Evolutionary conservation across 1,139 yeast species (phyloP), one percentile per base, ranked within the genome.

Genomic region (Debaryomycetaceae sp.): DNA sequence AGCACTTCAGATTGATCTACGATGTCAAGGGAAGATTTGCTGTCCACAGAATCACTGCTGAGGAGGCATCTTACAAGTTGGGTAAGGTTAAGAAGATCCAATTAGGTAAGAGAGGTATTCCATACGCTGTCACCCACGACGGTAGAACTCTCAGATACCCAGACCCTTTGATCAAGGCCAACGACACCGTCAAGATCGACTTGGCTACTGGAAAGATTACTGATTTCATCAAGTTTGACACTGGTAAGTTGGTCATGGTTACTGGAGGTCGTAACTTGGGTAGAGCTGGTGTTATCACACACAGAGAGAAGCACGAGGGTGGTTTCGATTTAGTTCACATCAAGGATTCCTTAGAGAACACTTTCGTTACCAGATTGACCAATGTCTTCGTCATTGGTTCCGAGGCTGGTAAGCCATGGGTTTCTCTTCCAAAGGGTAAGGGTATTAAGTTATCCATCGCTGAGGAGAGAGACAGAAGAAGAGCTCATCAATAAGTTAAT

Each of bases 201-300:
- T 81, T 91, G 70, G 96, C 93, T 62, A 76, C 97, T 60, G 97
- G 97, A 75, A 91, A 91, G 83, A 84, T 89, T 70, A 75, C 87
- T 55, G 95, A 89, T 62, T 88, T 76, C 80, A 83, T 91, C 79
- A 88, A 89, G 79, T 91, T 91, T 72, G 97, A 89, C 74, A 82
- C 93, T 66, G 98, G 98, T 76, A 88, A 83, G 77, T 81, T 89
- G 71, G 97, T 86, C 60, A 91, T 90, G 95, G 95, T 87, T 74
- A 91, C 97, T 60, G 98, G 98, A 81, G 98, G 98, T 80, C 93
- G 97, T 80, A 90, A 89, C 87, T 84, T 91, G 95, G 99, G 99
- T 74, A 87, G 99, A 80, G 91, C 90, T 72, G 99, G 99, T 86
- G 90, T 88, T 62, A 90, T 91, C 73, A 81, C 86, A 63, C 97